Evolutionary conservation across 2,329 filamentous ascomycete genomes (phyloP).

Genomic region (Talaromyces funiculosus): DNA sequence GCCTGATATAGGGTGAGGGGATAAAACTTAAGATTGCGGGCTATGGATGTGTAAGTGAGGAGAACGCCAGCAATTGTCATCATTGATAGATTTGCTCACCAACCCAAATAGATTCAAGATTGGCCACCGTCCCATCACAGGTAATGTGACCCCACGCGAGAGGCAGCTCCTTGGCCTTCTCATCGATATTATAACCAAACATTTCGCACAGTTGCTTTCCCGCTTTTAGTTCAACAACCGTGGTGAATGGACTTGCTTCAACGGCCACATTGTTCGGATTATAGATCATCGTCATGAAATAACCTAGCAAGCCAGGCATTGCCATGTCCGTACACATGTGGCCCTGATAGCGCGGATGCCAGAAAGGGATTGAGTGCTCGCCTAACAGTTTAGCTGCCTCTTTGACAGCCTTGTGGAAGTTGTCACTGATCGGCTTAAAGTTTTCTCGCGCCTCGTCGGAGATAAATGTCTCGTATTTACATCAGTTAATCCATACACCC

Average conservation of each 20-base stretch:
- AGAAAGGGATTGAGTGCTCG: not conserved
- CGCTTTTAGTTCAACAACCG: conserved; percentile 41
- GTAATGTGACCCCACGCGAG: conserved; percentile 46
- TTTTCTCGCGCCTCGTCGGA: no score
- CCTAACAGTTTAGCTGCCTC: not conserved
- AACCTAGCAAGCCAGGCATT: conserved; percentile 33
- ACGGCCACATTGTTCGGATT: conserved; percentile 48
- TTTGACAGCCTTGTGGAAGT: no score
- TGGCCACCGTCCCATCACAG: conserved; percentile 44
- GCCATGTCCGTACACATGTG: not conserved
- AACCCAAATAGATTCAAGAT: conserved; percentile 46
- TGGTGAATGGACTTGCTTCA: conserved; percentile 45
- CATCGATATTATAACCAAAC: conserved; percentile 41
- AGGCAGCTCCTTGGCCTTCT: no score
- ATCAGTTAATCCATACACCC: no score
- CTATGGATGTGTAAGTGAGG: no score
- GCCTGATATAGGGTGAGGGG: not conserved
- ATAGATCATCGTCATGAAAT: conserved; percentile 48
- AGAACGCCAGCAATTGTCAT: no score
- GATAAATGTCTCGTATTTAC: no score
- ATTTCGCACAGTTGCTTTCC: conserved; percentile 44
- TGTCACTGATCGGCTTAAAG: no score
- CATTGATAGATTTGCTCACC: no score
- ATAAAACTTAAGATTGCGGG: conserved; percentile 2
- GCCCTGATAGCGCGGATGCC: not conserved